Evolutionary conservation across 2,329 filamentous ascomycete species (phyloP).

Genomic region (Boeremia lycopersici): DNA sequence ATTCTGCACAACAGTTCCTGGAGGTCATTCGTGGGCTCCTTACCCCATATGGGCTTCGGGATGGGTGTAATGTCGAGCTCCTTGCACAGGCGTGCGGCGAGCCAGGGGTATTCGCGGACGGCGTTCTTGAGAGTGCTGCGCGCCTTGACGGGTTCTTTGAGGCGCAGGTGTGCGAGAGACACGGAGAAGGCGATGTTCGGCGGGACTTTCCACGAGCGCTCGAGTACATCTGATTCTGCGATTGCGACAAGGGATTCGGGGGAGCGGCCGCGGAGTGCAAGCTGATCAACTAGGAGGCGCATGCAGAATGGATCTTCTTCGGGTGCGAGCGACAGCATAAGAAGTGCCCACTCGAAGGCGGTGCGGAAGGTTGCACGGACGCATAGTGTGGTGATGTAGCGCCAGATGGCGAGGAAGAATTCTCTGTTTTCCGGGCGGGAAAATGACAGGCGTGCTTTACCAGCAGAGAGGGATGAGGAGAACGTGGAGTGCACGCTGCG

Average conservation of each 20-base stretch:
- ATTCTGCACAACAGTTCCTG: conserved; percentile 75
- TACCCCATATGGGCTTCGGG: conserved; percentile 83
- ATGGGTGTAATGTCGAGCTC: conserved; percentile 76
- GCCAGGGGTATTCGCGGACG: conserved; percentile 79
- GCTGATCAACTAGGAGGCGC: conserved; percentile 78
- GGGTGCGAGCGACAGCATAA: conserved; percentile 76
- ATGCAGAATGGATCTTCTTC: conserved; percentile 81
- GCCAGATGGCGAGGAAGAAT: conserved; percentile 87
- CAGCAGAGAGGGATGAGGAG: conserved; percentile 73
- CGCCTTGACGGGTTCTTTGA: conserved; percentile 69
- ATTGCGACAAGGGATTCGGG: conserved; percentile 77
- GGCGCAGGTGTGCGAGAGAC: conserved; percentile 75
- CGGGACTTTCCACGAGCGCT: conserved; percentile 59
- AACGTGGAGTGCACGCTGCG: conserved; percentile 85
- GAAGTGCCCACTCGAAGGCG: conserved; percentile 89
- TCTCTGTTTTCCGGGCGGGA: conserved; percentile 84
- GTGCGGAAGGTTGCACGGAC: conserved; percentile 94
- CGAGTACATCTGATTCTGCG: conserved; percentile 58
- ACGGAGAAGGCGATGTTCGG: conserved; percentile 78
- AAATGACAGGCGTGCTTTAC: conserved; percentile 82
- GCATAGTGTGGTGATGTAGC: conserved; percentile 83
- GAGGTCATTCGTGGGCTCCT: conserved; percentile 67
- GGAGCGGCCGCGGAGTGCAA: conserved; percentile 82
- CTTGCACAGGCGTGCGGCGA: conserved; percentile 80
- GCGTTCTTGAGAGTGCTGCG: conserved; percentile 68